Conservation (phyloP, 2,329 filamentous ascomycete species). For the Aspergillus sp. region DNA sequence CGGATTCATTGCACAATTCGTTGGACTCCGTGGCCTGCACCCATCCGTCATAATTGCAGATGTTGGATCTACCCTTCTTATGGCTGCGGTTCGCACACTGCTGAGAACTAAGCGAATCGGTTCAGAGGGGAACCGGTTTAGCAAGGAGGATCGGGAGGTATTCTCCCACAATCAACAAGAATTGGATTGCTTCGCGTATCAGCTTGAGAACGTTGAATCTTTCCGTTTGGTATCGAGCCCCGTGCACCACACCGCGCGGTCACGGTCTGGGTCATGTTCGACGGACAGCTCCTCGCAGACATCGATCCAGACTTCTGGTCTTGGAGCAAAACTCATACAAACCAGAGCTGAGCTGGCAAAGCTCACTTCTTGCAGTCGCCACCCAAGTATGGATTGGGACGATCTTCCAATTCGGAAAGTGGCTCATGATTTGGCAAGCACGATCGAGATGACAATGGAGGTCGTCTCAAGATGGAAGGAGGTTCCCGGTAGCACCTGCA, state of each 20-base stretch:
- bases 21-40: conserved; percentile 39
- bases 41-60: conserved; percentile 37
- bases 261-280: conserved; percentile 11
- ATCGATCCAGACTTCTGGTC: not conserved
- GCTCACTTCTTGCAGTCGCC: conserved; percentile 18
- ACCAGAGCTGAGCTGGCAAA: conserved; percentile 24
- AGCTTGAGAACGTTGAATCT: conserved; percentile 24
- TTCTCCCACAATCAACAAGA: conserved; percentile 30
- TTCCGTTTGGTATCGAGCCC: conserved; percentile 19
- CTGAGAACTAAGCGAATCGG: conserved; percentile 34
- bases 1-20: conserved; percentile 41
- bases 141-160: conserved; percentile 18
- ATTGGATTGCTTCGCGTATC: conserved; percentile 32
- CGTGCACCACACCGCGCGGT: conserved; percentile 1
- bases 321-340: conserved; percentile 17
- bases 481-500: not conserved
- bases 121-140: conserved; percentile 28
- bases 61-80: conserved; percentile 36
- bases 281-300: conserved; percentile 2
- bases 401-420: conserved; percentile 27
- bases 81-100: conserved; percentile 36
- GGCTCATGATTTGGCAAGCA: conserved; percentile 21
- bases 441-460: conserved; percentile 31
- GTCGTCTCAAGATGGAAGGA: conserved; percentile 25
- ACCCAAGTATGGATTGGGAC: conserved; percentile 22